A percentile compares a stretch with the other conserved stretches of the same genome.
Evolutionary conservation across 164 flowering plant species (phyloP).

Genomic region (Stephania yunnanensis): DNA sequence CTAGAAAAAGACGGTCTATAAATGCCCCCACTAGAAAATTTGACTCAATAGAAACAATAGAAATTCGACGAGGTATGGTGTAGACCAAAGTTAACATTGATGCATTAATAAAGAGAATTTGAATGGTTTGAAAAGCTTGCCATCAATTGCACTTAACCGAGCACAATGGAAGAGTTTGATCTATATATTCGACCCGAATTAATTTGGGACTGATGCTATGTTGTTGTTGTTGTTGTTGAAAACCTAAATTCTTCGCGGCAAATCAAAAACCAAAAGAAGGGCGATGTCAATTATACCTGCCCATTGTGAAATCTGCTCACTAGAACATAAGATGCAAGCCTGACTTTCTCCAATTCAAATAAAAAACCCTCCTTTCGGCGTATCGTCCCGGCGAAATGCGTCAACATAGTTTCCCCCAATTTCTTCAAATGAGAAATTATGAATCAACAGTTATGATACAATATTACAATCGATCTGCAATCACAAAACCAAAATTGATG

Average conservation of each 20-base stretch:
- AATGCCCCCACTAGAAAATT: not conserved
- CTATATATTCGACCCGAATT: no score
- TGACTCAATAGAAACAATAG: not conserved
- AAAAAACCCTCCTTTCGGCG: constrained; percentile 17
- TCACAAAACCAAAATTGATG: not conserved
- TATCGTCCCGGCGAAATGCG: constrained; percentile 24
- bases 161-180: no score
- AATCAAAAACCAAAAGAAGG: not conserved
- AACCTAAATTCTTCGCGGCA: no score
- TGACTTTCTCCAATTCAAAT: constrained; percentile 13
- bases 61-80: no score
- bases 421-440: not conserved
- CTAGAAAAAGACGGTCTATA: not conserved
- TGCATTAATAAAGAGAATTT: not conserved
- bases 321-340: constrained; percentile 20
- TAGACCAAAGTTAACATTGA: not conserved
- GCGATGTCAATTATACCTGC: constrained; percentile 24
- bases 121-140: no score
- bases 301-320: constrained; percentile 31
- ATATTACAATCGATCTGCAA: not conserved
- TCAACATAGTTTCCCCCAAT: constrained; percentile 33
- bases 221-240: not conserved
- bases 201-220: not conserved
- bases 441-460: not conserved
- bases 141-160: no score